Evolutionary conservation across 208 protist species (phyloP).

Genomic region (Crithidia expoeki): DNA sequence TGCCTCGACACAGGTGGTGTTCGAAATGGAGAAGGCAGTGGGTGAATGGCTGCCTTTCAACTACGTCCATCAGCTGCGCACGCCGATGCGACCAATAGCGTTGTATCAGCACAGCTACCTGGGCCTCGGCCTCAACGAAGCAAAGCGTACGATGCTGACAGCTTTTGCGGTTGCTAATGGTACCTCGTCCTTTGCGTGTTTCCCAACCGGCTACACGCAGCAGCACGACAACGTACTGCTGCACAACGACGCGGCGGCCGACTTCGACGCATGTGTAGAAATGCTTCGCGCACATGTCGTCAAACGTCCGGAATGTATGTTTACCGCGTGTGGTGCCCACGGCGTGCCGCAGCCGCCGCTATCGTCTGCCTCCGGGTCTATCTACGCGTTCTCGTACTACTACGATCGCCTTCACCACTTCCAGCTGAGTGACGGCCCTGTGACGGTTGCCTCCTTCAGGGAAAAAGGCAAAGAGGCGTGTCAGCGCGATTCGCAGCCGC

Average conservation of each 20-base stretch:
- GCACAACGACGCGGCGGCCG: conserved; percentile 13
- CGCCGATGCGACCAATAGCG: conserved; percentile 10
- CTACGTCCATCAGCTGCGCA: conserved; percentile 39
- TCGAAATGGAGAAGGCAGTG: conserved; percentile 36
- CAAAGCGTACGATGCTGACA: conserved; percentile 32
- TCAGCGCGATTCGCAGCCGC: not conserved
- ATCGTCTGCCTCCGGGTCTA: not conserved
- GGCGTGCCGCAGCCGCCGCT: conserved; percentile 64
- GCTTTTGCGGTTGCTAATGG: conserved; percentile 10
- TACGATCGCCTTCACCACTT: conserved; percentile 56
- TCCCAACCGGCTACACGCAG: conserved; percentile 24
- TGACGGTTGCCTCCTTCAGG: conserved; percentile 38
- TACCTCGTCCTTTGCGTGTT: conserved; percentile 30
- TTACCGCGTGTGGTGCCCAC: conserved; percentile 45
- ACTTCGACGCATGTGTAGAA: conserved; percentile 35
- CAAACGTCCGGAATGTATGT: conserved; percentile 27
- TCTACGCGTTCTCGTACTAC: conserved; percentile 82
- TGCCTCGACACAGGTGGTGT: conserved; percentile 79
- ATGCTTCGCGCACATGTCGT: conserved; percentile 32
- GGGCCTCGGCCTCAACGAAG: conserved; percentile 76
- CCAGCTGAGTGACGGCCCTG: not conserved
- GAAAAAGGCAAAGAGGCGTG: conserved; percentile 36
- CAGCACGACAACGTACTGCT: conserved; percentile 16
- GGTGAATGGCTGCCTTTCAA: conserved; percentile 50
- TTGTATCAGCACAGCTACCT: conserved; percentile 87